Percentiles rank a stretch among this genome's conserved stretches.
Conservation (phyloP, 2,329 filamentous ascomycete genomes). For the Talaromyces sp. region DNA sequence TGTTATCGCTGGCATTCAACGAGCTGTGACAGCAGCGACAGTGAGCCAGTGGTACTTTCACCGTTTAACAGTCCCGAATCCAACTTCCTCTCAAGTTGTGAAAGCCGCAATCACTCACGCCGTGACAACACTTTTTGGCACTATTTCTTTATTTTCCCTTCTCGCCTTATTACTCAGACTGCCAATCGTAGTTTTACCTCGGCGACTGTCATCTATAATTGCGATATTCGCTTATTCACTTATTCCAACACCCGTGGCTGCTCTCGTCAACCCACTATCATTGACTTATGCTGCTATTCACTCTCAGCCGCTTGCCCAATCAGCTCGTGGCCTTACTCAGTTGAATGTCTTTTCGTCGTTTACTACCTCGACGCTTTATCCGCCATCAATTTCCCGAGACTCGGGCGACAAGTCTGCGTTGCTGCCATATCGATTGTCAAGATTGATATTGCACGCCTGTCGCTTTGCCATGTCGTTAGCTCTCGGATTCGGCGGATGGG, state of each 20-base stretch:
- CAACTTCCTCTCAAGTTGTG: conserved; percentile 75
- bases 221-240: conserved; percentile 71
- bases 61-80: conserved; percentile 71
- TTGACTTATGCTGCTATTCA: conserved; percentile 93
- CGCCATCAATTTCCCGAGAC: conserved; percentile 37
- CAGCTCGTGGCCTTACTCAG: conserved; percentile 72
- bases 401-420: conserved; percentile 48
- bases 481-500: conserved; percentile 94
- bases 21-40: conserved; percentile 85
- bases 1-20: conserved; percentile 80
- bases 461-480: conserved; percentile 85
- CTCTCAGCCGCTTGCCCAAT: conserved; percentile 71
- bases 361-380: conserved; percentile 57
- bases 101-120: conserved; percentile 77
- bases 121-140: conserved; percentile 81
- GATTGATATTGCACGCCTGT: conserved; percentile 84
- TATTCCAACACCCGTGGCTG: conserved; percentile 77
- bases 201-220: conserved; percentile 63
- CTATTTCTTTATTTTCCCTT: conserved; percentile 81
- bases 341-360: conserved; percentile 73
- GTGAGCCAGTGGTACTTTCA: conserved; percentile 99
- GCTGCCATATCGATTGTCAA: conserved; percentile 85
- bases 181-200: conserved; percentile 77
- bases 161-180: conserved; percentile 75
- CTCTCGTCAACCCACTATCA: conserved; percentile 84